phyloP scores from a whole-genome alignment of 768 basidiomycete species.

The Xerocomellus chrysenteron region DNA sequence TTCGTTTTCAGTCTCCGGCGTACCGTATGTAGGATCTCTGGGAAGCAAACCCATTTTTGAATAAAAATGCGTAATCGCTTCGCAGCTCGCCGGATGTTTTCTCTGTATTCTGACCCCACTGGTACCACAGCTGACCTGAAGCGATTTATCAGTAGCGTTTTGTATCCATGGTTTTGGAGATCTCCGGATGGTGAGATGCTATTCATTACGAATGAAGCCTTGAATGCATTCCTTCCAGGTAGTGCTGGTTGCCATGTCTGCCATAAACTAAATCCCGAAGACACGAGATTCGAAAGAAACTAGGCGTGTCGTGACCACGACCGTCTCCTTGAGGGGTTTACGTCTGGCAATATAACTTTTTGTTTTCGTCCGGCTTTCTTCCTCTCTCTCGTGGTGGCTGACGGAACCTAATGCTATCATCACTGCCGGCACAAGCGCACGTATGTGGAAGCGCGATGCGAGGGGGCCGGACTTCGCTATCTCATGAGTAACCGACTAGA shows the following conservation, averaged over 20 bases:
- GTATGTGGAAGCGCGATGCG: background rate
- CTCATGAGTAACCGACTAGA: background rate
- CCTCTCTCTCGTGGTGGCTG: background rate
- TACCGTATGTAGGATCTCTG: background rate
- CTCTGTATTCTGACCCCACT: background rate
- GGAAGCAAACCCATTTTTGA: background rate
- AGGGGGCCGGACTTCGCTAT: background rate
- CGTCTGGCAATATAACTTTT: constrained; percentile 22
- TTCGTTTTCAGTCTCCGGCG: background rate
- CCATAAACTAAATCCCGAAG: constrained; percentile 7
- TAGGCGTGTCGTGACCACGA: background rate
- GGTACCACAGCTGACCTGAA: background rate
- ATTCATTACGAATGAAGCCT: constrained; percentile 7
- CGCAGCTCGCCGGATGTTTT: background rate
- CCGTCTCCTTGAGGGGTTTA: constrained; percentile 12
- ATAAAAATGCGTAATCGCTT: constrained; percentile 1
- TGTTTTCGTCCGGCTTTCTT: background rate
- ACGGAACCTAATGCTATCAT: constrained; percentile 10
- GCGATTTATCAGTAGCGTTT: background rate
- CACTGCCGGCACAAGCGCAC: constrained; percentile 2
- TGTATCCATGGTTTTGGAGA: constrained; percentile 1
- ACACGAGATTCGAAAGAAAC: background rate
- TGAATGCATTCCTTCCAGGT: constrained; percentile 11
- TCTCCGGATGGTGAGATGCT: constrained; percentile 9
- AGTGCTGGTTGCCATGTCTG: constrained; percentile 7